A percentile compares a stretch with the other conserved stretches of the same genome.
These are phyloP conservation scores for Luffa aegyptiaca DNA, from an alignment of 306 rosid species.

Conservation along the genomic window DNA sequence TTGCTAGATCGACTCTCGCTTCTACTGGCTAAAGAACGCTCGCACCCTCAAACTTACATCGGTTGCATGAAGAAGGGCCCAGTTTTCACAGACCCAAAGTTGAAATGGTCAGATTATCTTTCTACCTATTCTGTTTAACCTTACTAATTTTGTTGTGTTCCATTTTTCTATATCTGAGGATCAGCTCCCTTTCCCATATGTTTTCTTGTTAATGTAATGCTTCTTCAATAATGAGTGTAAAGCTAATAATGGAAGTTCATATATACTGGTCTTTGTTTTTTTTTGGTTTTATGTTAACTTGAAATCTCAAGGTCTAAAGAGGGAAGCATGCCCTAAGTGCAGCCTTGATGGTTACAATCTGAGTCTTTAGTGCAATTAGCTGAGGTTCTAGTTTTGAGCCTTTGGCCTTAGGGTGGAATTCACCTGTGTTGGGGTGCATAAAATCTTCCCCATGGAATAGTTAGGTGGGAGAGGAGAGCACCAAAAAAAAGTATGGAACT, in stretches of 20 bases:
- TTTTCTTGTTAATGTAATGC: not conserved
- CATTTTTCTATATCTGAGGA: not conserved
- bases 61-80: conserved; percentile 99
- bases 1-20: conserved; percentile 81
- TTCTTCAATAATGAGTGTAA: not conserved
- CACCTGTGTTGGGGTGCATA: not conserved
- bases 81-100: conserved; percentile 88
- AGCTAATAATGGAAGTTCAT: not conserved
- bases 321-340: not conserved
- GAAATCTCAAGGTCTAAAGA: not conserved
- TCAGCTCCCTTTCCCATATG: not conserved
- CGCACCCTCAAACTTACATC: conserved; percentile 83
- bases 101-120: conserved; percentile 64
- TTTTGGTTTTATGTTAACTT: not conserved
- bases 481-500: not conserved
- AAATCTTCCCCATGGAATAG: not conserved
- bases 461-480: not conserved
- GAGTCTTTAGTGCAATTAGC: not conserved
- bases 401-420: not conserved
- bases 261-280: not conserved
- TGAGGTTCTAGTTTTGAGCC: not conserved
- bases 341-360: not conserved
- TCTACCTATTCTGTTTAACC: not conserved
- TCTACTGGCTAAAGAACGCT: conserved; percentile 64
- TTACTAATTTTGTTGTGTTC: not conserved